phyloP scores from a whole-genome alignment of 352 stramenopile species.

The Phytophthora pini region DNA sequence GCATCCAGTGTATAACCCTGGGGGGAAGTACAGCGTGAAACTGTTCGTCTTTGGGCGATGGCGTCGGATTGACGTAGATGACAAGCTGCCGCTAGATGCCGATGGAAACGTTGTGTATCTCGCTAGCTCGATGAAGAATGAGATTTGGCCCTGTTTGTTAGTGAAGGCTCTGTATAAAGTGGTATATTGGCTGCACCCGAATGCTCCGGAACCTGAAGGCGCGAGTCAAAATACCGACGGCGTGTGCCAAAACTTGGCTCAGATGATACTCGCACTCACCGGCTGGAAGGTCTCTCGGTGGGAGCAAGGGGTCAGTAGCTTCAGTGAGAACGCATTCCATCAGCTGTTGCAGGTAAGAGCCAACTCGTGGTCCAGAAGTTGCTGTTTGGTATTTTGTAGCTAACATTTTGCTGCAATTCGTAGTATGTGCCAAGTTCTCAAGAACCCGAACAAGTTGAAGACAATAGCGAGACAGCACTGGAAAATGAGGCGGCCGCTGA shows the following conservation, averaged over 20 bases:
- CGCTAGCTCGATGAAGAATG: conserved; percentile 60
- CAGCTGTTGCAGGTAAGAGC: conserved; percentile 42
- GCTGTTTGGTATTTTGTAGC: not conserved
- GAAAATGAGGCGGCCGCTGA: conserved; percentile 18
- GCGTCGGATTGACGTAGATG: conserved; percentile 75
- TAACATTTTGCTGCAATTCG: not conserved
- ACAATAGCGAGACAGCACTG: conserved; percentile 11
- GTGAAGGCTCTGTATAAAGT: conserved; percentile 83
- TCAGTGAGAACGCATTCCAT: conserved; percentile 45
- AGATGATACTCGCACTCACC: conserved; percentile 55
- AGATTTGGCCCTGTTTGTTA: conserved; percentile 75
- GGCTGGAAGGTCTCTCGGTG: conserved; percentile 66
- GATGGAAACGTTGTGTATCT: conserved; percentile 60
- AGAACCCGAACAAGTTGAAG: conserved; percentile 20
- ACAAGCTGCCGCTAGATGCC: conserved; percentile 64
- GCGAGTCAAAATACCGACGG: conserved; percentile 8
- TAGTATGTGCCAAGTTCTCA: conserved; percentile 29
- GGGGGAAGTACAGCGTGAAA: conserved; percentile 80
- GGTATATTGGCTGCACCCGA: conserved; percentile 49
- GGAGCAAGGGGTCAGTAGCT: conserved; percentile 13
- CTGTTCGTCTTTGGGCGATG: conserved; percentile 78
- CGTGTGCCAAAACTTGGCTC: conserved; percentile 35
- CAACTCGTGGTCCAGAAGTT: not conserved
- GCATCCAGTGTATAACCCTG: conserved; percentile 65
- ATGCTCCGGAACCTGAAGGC: not conserved